These are phyloP conservation scores for Platanthera guangdongensis DNA, from an alignment of 106 monocot genomes.

Conservation along the genomic window DNA sequence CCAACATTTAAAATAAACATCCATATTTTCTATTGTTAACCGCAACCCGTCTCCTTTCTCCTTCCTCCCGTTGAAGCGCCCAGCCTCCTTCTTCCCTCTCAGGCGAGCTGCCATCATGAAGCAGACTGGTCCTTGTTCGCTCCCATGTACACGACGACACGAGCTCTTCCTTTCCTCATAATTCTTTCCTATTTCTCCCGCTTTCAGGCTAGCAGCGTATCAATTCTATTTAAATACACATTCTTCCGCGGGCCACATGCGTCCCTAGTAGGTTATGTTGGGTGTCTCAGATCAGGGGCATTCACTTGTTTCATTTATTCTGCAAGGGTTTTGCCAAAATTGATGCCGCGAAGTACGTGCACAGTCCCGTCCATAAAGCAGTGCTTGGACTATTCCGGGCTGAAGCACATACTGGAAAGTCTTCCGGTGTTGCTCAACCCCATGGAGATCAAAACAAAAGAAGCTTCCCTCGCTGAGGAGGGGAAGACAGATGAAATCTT, in stretches of 20 bases:
- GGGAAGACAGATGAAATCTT: constrained; percentile 57
- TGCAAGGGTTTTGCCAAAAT: neutral
- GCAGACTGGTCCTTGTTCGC: too few species aligned
- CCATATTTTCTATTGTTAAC: too few species aligned
- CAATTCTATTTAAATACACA: constrained; percentile 6
- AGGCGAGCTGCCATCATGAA: too few species aligned
- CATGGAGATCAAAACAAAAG: constrained; percentile 46
- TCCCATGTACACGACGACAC: too few species aligned
- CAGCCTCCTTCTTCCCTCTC: too few species aligned
- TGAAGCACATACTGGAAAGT: constrained; percentile 28
- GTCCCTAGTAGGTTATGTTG: neutral
- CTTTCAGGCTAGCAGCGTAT: neutral
- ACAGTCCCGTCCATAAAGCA: constrained; percentile 69
- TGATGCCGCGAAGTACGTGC: constrained; percentile 46
- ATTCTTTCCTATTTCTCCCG: neutral
- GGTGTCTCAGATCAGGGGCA: constrained; percentile 11
- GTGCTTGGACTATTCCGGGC: constrained; percentile 43
- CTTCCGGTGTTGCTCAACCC: constrained; percentile 51
- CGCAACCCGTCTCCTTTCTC: too few species aligned
- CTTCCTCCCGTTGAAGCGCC: too few species aligned
- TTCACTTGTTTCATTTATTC: constrained; percentile 6
- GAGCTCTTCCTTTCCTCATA: neutral
- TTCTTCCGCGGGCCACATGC: neutral
- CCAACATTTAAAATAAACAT: too few species aligned
- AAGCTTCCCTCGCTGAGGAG: constrained; percentile 61